phyloP scores from a whole-genome alignment of 306 rosid genomes.

The Ammopiptanthus mongolicus region DNA sequence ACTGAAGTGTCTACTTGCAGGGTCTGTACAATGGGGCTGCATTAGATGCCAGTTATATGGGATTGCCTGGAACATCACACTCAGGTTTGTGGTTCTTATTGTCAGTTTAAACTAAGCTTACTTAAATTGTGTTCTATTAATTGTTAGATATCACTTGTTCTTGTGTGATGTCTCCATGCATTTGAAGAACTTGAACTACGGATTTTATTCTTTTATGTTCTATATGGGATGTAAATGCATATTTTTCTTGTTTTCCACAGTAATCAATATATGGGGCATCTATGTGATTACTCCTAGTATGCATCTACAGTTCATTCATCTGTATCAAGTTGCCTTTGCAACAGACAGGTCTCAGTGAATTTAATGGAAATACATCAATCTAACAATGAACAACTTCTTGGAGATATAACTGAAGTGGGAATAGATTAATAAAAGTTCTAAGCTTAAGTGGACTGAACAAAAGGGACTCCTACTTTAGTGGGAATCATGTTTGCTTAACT shows the following conservation, averaged over 20 bases:
- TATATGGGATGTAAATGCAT: background rate
- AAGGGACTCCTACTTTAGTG: no score
- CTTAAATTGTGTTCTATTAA: background rate
- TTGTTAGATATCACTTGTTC: background rate
- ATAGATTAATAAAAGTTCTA: no score
- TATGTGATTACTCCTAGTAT: background rate
- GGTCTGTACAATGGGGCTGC: slow-evolving; percentile 34
- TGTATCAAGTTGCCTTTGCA: no score
- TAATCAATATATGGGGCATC: background rate
- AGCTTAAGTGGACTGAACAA: no score
- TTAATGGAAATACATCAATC: no score
- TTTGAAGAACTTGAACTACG: background rate
- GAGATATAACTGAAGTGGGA: no score
- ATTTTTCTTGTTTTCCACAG: background rate
- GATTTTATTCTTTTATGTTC: background rate
- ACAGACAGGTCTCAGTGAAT: no score
- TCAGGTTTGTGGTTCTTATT: slow-evolving; percentile 52
- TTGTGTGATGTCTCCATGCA: background rate
- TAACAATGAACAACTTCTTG: no score
- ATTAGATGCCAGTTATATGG: slow-evolving; percentile 43
- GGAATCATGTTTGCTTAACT: no score
- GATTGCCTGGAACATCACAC: slow-evolving; percentile 45
- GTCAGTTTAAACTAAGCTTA: background rate
- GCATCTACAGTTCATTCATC: background rate
- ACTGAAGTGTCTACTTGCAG: slow-evolving; percentile 39